A percentile compares a stretch with the other conserved stretches of the same genome.
Conservation (phyloP, 2,329 filamentous ascomycete genomes). For the Rhynchosporium graminicola region DNA sequence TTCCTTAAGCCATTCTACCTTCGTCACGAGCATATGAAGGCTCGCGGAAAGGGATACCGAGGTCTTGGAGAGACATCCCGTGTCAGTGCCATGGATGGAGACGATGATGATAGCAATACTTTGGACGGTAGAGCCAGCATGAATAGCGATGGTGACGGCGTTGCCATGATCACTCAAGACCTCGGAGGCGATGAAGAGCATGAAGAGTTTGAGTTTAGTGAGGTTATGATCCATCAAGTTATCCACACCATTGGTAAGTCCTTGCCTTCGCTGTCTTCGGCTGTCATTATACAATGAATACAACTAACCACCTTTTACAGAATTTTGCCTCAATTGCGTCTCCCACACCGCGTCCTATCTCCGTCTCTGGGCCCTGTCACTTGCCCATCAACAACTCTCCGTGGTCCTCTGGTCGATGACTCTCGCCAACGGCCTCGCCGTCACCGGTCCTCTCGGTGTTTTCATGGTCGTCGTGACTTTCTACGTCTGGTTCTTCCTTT, state of each 20-base stretch:
- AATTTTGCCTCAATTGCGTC: slow-evolving; percentile 99
- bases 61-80: slow-evolving; percentile 86
- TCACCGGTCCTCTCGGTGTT: slow-evolving; percentile 67
- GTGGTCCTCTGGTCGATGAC: slow-evolving; percentile 98
- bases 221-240: slow-evolving; percentile 98
- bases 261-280: neutral
- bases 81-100: slow-evolving; percentile 87
- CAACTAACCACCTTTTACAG: slow-evolving; percentile 49
- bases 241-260: slow-evolving; percentile 94
- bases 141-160: slow-evolving; percentile 76
- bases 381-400: slow-evolving; percentile 96
- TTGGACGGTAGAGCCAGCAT: slow-evolving; percentile 67
- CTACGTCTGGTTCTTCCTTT: slow-evolving; percentile 86
- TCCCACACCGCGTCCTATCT: slow-evolving; percentile 98
- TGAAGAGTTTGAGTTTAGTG: slow-evolving; percentile 95
- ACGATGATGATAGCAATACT: slow-evolving; percentile 68
- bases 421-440: slow-evolving; percentile 71
- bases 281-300: slow-evolving; percentile 6
- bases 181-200: slow-evolving; percentile 85
- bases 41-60: slow-evolving; percentile 85
- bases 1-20: slow-evolving; percentile 97
- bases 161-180: slow-evolving; percentile 87
- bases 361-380: slow-evolving; percentile 94
- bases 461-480: slow-evolving; percentile 82
- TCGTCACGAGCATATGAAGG: slow-evolving; percentile 87